phyloP scores from a whole-genome alignment of 2,329 filamentous ascomycete species.

The Thielaviopsis euricoi region DNA sequence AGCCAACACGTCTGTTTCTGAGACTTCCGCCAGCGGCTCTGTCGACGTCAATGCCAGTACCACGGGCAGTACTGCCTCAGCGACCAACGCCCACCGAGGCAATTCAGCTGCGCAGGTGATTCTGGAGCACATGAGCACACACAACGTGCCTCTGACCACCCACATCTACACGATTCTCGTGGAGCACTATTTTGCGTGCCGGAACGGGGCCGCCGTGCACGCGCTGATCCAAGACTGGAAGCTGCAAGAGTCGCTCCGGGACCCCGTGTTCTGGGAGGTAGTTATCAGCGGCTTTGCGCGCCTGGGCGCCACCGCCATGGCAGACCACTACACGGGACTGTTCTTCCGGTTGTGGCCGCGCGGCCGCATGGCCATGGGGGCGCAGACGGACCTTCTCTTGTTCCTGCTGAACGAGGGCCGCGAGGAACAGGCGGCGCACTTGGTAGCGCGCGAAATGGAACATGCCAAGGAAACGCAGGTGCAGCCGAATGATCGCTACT shows the following conservation, averaged over 20 bases:
- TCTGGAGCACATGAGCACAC: slow-evolving; percentile 41
- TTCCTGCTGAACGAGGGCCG: slow-evolving; percentile 17
- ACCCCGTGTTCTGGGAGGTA: slow-evolving; percentile 54
- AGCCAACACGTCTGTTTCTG: no score
- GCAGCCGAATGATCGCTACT: slow-evolving; percentile 21
- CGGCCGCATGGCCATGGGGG: slow-evolving; percentile 23
- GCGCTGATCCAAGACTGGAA: slow-evolving; percentile 41
- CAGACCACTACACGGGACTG: slow-evolving; percentile 23
- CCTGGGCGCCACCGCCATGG: slow-evolving; percentile 31
- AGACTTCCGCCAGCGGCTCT: no score
- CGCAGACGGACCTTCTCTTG: slow-evolving; percentile 27
- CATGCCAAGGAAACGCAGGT: slow-evolving; percentile 12
- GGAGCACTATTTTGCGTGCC: slow-evolving; percentile 44
- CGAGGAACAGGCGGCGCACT: slow-evolving; percentile 17
- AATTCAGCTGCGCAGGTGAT: slow-evolving; percentile 27
- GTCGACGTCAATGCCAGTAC: no score
- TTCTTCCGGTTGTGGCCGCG: slow-evolving; percentile 30
- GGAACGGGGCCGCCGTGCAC: slow-evolving; percentile 41
- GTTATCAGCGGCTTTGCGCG: slow-evolving; percentile 50
- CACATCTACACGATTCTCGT: slow-evolving; percentile 63
- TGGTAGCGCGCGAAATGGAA: slow-evolving; percentile 19
- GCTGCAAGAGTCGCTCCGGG: slow-evolving; percentile 21
- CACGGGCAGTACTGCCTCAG: no score
- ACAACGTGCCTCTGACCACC: slow-evolving; percentile 35
- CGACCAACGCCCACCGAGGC: background rate